Base-by-base conservation (phyloP, 2,329 filamentous ascomycete species). In the Ophiostoma montium region DNA sequence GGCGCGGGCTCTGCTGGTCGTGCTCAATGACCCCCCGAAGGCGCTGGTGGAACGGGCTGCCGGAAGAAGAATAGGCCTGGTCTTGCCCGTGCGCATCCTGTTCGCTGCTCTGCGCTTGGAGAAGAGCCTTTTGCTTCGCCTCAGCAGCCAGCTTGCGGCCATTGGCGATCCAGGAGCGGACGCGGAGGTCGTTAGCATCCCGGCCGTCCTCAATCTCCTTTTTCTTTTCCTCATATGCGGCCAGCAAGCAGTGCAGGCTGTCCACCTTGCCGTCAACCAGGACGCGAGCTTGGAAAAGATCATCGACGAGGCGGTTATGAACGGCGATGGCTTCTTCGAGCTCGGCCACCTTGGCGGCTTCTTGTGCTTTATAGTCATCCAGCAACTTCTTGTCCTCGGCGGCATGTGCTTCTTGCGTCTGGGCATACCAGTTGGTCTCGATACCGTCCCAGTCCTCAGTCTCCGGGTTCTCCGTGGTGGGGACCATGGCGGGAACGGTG, bases 301-400 rank as follows among this genome's bases (percentile, higher is more conserved):
- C 58, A n/a, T 64, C 65, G 10, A 65, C 60, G 5, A 67, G 52
- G 7, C 61, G 59, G 13, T 61, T 63, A 27, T 67, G 62, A 7
- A 63, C 59, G 39, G 64, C 61, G n/a, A 65, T 53, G 1, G 70
- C 59, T 21, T 64, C 53, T 16, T 63, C 61, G 1, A 50, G 63
- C 57, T 58, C 63, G 58, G 54, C 57, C 45, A 61, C 59, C 11
- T 63, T 54, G 13, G 58, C 55, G 1, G 58, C 53, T 12, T 59
- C 59, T 46, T 63, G 57, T 7, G 56, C 53, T 19, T 59, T 55
- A 46, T 63, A 63, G 15, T 64, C 60, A 23, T 60, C 56, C 23
- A 64, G 60, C 16, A 68, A 56, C 4, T 52, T 53, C 12, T 69
- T 60, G 47, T 64, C 57, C 12, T 55, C 19, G 2, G 48, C 53